Evolutionary conservation across 2,329 filamentous ascomycete species (phyloP), one percentile per base, ranked within the genome.

Genomic region (Aspergillus sclerotialis): DNA sequence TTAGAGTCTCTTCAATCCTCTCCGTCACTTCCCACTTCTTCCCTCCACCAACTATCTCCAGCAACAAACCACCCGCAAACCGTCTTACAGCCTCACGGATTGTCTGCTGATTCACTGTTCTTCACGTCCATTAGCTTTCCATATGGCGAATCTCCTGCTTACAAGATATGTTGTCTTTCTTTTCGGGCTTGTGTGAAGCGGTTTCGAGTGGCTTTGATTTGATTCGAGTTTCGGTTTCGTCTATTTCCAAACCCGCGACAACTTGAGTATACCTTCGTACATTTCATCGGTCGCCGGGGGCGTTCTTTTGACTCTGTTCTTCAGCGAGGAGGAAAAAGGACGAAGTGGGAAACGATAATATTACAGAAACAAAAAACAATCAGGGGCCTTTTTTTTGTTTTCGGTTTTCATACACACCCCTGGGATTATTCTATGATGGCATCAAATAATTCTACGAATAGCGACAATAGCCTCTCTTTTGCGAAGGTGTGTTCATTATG

Each of bases 401-500:
- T 32, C 25, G 5, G 23, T 33, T 16, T 33, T 28, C 27, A 12
- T 7, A 17, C 10, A 38, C 33, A 39, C 34, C 30, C 33, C 34
- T 27, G 38, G 36, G 40, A 42, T 30, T 40, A 39, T 28, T 27
- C 32, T 38, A 48, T 39, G 35, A 63, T 63, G 59, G 46, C 50
- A 44, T 56, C 58, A 17, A 48, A 58, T 33, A 46, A 44, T 37
- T 46, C 50, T 34, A 43, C 49, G 23, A 37, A 42, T 36, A 52
- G 48, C 44, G 49, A 53, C 24, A 39, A 48, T 34, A 51, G 52
- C 61, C 73, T 80, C 49, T 85, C 82, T 28, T 88, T 88, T 69
- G 83, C 83, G 63, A 87, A 84, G 74, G 83, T 85, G 67, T 38
- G 69, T 50, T 19, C 19, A 18, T 18, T 11, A 26, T 24, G 19